phyloP scores from a whole-genome alignment of 768 basidiomycete genomes.

The Kwoniella mangroviensis region DNA sequence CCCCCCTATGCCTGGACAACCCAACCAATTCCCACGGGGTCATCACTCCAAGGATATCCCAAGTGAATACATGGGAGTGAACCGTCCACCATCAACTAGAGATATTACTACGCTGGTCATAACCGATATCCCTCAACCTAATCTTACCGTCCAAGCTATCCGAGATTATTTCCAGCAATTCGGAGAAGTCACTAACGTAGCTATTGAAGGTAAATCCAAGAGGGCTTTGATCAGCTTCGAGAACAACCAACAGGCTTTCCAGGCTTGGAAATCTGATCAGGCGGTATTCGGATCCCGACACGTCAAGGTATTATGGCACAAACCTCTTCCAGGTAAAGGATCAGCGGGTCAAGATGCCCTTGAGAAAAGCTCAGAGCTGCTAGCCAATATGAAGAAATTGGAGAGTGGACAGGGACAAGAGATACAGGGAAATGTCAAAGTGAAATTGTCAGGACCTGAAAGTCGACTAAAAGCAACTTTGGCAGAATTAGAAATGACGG shows the following conservation, averaged over 20 bases:
- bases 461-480: slow-evolving; percentile 56
- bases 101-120: slow-evolving; percentile 68
- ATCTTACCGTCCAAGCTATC: slow-evolving; percentile 75
- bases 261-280: slow-evolving; percentile 90
- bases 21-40: slow-evolving; percentile 2
- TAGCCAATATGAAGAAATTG: slow-evolving; percentile 66
- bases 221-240: slow-evolving; percentile 89
- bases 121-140: slow-evolving; percentile 88
- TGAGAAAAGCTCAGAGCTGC: slow-evolving; percentile 76
- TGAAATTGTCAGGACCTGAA: slow-evolving; percentile 56
- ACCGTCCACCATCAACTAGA: slow-evolving; percentile 50
- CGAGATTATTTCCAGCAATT: slow-evolving; percentile 90
- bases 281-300: slow-evolving; percentile 94
- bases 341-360: slow-evolving; percentile 75
- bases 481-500: slow-evolving; percentile 40
- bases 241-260: slow-evolving; percentile 78
- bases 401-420: slow-evolving; percentile 32
- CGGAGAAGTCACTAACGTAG: slow-evolving; percentile 89
- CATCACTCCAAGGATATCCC: slow-evolving; percentile 65
- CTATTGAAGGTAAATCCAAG: slow-evolving; percentile 72
- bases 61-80: slow-evolving; percentile 56
- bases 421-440: slow-evolving; percentile 40
- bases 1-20: slow-evolving; percentile 12
- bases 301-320: slow-evolving; percentile 94
- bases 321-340: slow-evolving; percentile 89